phyloP scores from a whole-genome alignment of 2,329 filamentous ascomycete species.

The Sporothrix brasiliensis region DNA sequence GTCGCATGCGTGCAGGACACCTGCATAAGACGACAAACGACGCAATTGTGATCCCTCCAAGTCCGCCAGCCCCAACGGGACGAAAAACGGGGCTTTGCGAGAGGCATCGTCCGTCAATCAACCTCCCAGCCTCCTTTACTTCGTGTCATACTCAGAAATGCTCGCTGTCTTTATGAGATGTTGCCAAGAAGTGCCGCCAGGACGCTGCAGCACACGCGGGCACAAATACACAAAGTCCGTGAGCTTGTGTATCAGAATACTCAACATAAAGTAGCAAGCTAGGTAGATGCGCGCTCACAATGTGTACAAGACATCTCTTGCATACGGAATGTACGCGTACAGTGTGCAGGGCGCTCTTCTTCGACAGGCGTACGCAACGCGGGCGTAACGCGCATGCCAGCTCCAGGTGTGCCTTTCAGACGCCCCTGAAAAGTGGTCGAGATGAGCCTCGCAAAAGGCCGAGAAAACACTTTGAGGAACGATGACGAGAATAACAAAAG shows the following conservation, averaged over 20 bases:
- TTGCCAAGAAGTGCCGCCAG: background rate
- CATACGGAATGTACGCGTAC: constrained; percentile 9
- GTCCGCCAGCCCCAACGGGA: constrained; percentile 9
- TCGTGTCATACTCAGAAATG: background rate
- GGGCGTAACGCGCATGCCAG: background rate
- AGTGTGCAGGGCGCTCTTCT: background rate
- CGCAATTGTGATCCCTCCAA: constrained; percentile 13
- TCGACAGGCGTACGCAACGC: constrained; percentile 16
- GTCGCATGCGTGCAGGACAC: constrained; percentile 5
- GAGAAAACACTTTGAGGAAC: background rate
- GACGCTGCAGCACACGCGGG: too few relatives aligned
- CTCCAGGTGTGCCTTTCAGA: background rate
- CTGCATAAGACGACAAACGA: constrained; percentile 21
- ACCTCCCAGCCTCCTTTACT: background rate
- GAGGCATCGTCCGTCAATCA: background rate
- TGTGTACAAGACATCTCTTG: background rate
- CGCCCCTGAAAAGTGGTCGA: background rate
- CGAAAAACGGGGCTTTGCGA: background rate
- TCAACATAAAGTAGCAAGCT: background rate
- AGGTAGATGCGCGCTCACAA: background rate
- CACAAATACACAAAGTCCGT: background rate
- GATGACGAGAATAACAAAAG: background rate
- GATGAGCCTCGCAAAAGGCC: background rate
- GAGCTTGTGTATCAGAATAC: background rate
- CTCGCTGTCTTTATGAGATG: background rate